These are phyloP conservation scores for Rhododendron simsii DNA, from an alignment of 148 eudicot genomes.

Conservation along the genomic window DNA sequence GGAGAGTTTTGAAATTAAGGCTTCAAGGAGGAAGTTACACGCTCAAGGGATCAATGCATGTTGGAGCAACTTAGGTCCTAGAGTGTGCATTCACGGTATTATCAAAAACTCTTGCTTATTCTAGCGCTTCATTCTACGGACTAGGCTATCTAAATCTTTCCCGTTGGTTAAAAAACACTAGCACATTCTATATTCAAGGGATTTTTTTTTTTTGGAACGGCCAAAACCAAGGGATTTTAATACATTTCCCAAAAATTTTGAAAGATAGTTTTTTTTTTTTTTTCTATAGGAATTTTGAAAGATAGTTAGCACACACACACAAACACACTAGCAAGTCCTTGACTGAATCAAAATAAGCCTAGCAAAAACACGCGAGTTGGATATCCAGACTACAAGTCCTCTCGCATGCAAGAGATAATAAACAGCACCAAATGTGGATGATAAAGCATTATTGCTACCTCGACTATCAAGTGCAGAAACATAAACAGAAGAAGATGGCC, in stretches of 20 bases:
- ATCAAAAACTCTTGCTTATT: background rate
- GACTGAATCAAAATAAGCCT: background rate
- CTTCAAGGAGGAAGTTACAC: background rate
- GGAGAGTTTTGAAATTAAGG: background rate
- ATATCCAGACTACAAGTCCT: background rate
- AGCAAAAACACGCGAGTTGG: background rate
- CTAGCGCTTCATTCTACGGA: background rate
- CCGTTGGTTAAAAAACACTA: background rate
- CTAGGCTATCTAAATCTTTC: background rate
- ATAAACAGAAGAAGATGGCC: slow-evolving; percentile 42
- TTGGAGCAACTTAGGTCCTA: background rate
- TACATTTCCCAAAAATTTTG: background rate
- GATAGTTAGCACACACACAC: background rate
- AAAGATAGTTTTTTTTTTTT: background rate
- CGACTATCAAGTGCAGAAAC: slow-evolving; percentile 33
- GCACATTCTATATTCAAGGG: background rate
- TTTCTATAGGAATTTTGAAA: background rate
- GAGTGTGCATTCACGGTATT: background rate
- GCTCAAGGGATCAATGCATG: background rate
- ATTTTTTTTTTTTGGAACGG: too few relatives aligned
- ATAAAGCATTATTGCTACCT: slow-evolving; percentile 29
- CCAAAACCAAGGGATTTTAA: background rate
- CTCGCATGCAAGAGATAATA: background rate
- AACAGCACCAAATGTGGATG: background rate
- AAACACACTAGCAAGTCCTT: too few relatives aligned